These are phyloP conservation scores for Rhexocercosporidium sp. DNA, from an alignment of 2,329 filamentous ascomycete genomes.

Conservation along the genomic window DNA sequence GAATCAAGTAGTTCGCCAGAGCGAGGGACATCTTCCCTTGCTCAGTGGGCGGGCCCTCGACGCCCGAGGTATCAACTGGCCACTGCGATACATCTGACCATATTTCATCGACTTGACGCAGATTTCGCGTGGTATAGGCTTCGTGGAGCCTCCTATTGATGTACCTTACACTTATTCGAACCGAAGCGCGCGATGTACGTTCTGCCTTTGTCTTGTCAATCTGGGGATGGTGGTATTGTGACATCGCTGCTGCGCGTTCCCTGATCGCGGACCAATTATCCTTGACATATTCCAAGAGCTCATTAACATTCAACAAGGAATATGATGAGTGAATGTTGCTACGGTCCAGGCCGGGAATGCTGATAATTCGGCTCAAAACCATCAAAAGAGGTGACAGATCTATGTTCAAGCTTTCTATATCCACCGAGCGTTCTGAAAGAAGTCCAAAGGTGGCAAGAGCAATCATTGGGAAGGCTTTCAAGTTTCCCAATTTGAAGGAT, in stretches of 20 bases:
- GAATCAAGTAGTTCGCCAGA: conserved; percentile 53
- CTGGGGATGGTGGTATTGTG: not conserved
- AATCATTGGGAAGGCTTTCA: conserved; percentile 30
- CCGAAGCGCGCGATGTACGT: not conserved
- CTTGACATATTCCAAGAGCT: conserved; percentile 29
- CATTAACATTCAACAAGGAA: conserved; percentile 1
- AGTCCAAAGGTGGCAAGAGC: conserved; percentile 38
- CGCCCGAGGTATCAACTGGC: conserved; percentile 23
- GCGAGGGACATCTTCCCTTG: conserved; percentile 28
- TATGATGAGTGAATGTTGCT: not conserved
- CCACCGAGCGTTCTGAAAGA: conserved; percentile 21
- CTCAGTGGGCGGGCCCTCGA: not conserved
- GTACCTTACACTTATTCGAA: conserved; percentile 6
- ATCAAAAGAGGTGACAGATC: conserved; percentile 14
- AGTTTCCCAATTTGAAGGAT: conserved; percentile 20
- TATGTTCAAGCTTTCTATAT: not conserved
- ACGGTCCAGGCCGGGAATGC: conserved; percentile 19
- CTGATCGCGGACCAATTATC: conserved; percentile 27
- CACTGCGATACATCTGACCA: conserved; percentile 36
- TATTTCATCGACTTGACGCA: conserved; percentile 30
- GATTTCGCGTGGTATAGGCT: conserved; percentile 33
- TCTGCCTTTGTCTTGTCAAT: not conserved
- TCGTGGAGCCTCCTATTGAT: conserved; percentile 31
- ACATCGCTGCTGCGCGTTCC: conserved; percentile 14
- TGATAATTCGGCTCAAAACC: conserved; percentile 21